Base-by-base conservation (phyloP, 2,329 filamentous ascomycete species). In the Alternaria alternata region DNA sequence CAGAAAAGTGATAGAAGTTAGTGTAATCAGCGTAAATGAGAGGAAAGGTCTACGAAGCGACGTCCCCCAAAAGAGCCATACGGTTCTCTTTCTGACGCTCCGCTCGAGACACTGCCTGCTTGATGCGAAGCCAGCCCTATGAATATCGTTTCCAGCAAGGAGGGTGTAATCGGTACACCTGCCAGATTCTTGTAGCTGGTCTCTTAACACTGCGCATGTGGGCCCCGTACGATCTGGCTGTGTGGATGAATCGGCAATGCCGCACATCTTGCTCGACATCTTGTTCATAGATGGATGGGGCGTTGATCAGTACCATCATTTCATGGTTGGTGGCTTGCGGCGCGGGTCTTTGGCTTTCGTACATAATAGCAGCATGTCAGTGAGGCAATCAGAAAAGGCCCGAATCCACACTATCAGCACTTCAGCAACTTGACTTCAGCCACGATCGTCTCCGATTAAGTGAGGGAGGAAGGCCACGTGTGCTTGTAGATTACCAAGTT, bases 401-500 rank as follows among this genome's bases (percentile, higher is more conserved):
- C 43, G 54, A 61, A 51, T 39, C 24, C 22, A 28, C 30, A 26
- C 43, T 39, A 28, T 26, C 42, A 28, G 28, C 34, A 49, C 44
- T 44, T 34, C 22, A 39, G 26, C 44, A 24, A 44, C 30, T 57
- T 39, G 24, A 51, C 32, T 36, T 18, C n/a, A 49, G 36, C 44
- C 36, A 57, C 22, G 22, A 34, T 8, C n/a, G 16, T 34, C 20
- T 32, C 9, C n/a, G 34, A 54, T n/a, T 47, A 47, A 32, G 30
- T n/a, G 38, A 49, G 30, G 34, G 12, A 26, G 14, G 14, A 16
- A 30, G 32, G 24, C 39, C 53, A 57, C 43, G 51, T 54, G 47
- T 22, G 43, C 32, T 36, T 41, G 26, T 51, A 26, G 30, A 56
- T 51, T 48, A 61, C 57, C 61, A 44, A 44, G 57, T 52, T 44